These are phyloP conservation scores for Achlya hypogyna DNA, from an alignment of 352 stramenopile genomes.

Conservation along the genomic window DNA sequence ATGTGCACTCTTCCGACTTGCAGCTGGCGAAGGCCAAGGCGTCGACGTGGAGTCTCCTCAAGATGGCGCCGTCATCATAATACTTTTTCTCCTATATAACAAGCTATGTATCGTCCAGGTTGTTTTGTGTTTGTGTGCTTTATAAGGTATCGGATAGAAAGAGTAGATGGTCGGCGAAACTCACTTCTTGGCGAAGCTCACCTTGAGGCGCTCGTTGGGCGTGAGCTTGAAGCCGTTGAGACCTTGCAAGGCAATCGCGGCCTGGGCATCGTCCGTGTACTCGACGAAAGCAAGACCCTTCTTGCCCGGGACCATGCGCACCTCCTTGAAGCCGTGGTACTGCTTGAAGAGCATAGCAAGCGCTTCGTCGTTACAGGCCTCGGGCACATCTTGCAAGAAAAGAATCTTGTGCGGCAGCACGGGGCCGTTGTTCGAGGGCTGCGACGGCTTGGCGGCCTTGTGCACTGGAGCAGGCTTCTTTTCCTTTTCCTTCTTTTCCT, in stretches of 20 bases:
- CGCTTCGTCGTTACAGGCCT: constrained; percentile 95
- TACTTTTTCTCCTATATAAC: background rate
- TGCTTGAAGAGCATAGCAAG: constrained; percentile 95
- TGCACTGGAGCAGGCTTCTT: constrained; percentile 11
- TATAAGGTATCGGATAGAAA: background rate
- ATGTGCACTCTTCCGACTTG: constrained; percentile 3
- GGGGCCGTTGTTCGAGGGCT: constrained; percentile 25
- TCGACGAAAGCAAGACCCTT: constrained; percentile 94
- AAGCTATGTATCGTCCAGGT: background rate
- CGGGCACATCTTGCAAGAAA: constrained; percentile 88
- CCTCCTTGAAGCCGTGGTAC: constrained; percentile 94
- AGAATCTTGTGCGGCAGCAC: constrained; percentile 86
- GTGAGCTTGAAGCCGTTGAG: constrained; percentile 81
- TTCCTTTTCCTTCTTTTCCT: constrained; percentile 21
- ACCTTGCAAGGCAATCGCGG: constrained; percentile 66
- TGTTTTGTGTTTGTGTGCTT: background rate
- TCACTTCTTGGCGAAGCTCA: constrained; percentile 83
- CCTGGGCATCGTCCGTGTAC: constrained; percentile 86
- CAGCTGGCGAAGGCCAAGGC: background rate
- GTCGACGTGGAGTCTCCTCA: background rate
- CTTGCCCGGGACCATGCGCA: constrained; percentile 90
- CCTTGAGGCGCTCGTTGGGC: constrained; percentile 65
- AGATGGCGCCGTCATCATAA: background rate
- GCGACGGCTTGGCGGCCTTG: constrained; percentile 27
- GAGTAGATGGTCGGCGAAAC: background rate